Evolutionary conservation across 2,329 filamentous ascomycete species (phyloP).

Genomic region (Calonectria leucothoes): DNA sequence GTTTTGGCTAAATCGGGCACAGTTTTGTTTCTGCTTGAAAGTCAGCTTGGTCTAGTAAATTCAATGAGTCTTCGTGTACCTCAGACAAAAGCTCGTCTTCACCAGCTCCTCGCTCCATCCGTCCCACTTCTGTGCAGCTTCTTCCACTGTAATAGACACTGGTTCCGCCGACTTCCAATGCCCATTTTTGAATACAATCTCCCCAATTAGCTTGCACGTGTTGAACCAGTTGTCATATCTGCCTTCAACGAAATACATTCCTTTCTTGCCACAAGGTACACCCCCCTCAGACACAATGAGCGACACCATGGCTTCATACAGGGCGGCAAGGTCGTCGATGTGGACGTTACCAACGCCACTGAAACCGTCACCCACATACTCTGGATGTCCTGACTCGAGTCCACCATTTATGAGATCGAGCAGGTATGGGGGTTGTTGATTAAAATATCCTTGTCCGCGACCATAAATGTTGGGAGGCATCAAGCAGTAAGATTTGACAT

Average conservation of each 20-base stretch:
- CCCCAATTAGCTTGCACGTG: not conserved
- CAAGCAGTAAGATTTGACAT: conserved; percentile 8
- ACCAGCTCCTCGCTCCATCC: conserved; percentile 2
- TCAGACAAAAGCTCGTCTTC: conserved; percentile 10
- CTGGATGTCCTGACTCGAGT: not conserved
- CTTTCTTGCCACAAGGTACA: not conserved
- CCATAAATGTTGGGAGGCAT: conserved; percentile 18
- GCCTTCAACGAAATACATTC: conserved; percentile 19
- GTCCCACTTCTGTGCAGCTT: not conserved
- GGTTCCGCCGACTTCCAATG: not conserved
- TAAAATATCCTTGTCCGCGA: not conserved
- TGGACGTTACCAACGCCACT: conserved; percentile 13
- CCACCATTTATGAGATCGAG: not conserved
- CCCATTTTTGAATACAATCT: conserved; percentile 1
- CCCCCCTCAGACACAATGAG: not conserved
- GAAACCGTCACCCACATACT: not conserved
- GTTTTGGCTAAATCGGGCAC: not conserved
- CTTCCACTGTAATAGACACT: conserved; percentile 4
- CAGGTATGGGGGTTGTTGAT: not conserved
- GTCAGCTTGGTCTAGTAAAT: not conserved
- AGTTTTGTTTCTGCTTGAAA: not conserved
- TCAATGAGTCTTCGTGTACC: not conserved
- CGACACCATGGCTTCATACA: conserved; percentile 16
- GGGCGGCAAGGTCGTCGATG: conserved; percentile 11
- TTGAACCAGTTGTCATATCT: conserved; percentile 14